Conservation (phyloP, 1,284 basidiomycete species). For the Heimioporus punctisporus region DNA sequence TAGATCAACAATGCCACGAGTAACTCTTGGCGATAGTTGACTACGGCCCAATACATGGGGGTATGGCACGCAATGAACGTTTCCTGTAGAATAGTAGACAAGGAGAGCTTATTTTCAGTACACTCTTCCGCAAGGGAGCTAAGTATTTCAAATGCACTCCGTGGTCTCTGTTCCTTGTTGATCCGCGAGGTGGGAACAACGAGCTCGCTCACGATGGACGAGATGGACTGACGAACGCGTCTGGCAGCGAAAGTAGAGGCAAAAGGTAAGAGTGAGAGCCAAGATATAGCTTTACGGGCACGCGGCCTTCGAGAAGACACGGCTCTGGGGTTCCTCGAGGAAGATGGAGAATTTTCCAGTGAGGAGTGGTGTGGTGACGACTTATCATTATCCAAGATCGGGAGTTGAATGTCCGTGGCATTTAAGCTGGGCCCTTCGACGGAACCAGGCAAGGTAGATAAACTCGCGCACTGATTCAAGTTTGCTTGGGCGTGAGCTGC, state of each 20-base stretch:
- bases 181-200: constrained; percentile 25
- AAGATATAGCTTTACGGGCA: constrained; percentile 16
- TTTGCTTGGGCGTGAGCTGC: too few species aligned
- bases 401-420: not conserved
- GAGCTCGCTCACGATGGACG: constrained; percentile 49
- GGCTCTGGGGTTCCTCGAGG: not conserved
- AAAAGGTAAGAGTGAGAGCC: constrained; percentile 35
- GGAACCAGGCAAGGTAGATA: not conserved
- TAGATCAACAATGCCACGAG: constrained; percentile 47
- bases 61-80: constrained; percentile 61
- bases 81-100: constrained; percentile 59
- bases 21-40: constrained; percentile 47
- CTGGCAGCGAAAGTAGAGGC: constrained; percentile 38
- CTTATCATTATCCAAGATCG: not conserved
- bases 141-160: constrained; percentile 35
- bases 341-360: not conserved
- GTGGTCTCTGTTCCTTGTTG: not conserved
- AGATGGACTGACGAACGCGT: constrained; percentile 42
- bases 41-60: constrained; percentile 72
- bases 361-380: not conserved
- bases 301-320: not conserved
- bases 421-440: constrained; percentile 1
- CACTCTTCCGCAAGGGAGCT: constrained; percentile 48
- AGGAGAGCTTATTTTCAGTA: constrained; percentile 38
- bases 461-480: not conserved